These are phyloP conservation scores for Marasmius sp. DNA, from an alignment of 1,284 basidiomycete genomes.

Conservation along the genomic window DNA sequence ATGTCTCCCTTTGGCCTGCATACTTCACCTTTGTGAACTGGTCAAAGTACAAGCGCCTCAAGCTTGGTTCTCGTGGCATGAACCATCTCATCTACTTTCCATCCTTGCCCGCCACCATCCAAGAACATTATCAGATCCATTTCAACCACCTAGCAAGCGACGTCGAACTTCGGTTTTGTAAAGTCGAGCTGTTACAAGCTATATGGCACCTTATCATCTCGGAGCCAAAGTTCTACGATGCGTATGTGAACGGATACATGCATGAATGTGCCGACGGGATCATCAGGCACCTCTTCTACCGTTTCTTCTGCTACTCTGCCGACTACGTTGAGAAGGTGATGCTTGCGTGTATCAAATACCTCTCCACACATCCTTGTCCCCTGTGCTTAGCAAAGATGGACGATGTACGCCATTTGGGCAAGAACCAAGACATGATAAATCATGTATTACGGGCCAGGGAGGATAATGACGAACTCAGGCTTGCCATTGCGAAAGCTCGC, in stretches of 20 bases:
- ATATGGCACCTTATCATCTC: constrained; percentile 28
- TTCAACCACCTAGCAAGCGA: constrained; percentile 16
- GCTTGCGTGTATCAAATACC: constrained; percentile 16
- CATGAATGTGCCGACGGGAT: constrained; percentile 29
- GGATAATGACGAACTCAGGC: background rate
- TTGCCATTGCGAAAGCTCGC: constrained; percentile 6
- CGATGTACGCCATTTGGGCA: background rate
- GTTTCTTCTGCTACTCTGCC: constrained; percentile 31
- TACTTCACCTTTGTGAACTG: constrained; percentile 29
- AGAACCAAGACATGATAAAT: background rate
- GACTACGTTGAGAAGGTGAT: constrained; percentile 36
- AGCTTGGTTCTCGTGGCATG: constrained; percentile 15
- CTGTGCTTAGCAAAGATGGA: background rate
- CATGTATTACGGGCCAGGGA: constrained; percentile 11
- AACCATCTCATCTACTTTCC: constrained; percentile 20
- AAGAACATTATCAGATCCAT: constrained; percentile 20
- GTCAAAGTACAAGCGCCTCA: constrained; percentile 23
- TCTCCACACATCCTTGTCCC: constrained; percentile 1
- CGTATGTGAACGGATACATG: constrained; percentile 29
- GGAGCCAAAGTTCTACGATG: constrained; percentile 26
- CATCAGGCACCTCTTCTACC: constrained; percentile 20
- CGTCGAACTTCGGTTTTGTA: constrained; percentile 24
- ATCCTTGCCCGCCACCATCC: constrained; percentile 16
- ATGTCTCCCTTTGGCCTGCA: constrained; percentile 27
- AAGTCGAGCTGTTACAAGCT: constrained; percentile 31